phyloP scores from a whole-genome alignment of 164 flowering plant genomes.

The Nymphaea thermarum region DNA sequence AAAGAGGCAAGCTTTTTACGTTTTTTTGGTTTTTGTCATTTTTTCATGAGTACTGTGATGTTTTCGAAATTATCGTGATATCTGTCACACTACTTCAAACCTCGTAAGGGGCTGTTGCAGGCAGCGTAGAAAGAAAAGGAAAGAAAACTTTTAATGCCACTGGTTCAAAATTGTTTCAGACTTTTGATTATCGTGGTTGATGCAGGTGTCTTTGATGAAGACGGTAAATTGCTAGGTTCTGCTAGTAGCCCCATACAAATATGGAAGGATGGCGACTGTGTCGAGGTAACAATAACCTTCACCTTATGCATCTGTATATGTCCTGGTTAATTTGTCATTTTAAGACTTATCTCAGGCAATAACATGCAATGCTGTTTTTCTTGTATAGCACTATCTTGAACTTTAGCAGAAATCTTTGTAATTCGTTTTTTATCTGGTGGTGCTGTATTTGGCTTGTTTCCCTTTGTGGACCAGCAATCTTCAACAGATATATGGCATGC shows the following conservation, averaged over 20 bases:
- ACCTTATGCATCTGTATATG: conserved; percentile 1
- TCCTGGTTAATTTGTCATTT: not conserved
- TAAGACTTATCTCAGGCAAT: too few relatives aligned
- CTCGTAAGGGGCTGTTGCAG: too few relatives aligned
- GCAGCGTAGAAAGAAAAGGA: too few relatives aligned
- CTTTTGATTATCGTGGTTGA: conserved; percentile 2
- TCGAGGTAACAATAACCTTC: conserved; percentile 46
- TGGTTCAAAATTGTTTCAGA: not conserved
- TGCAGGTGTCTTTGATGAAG: conserved; percentile 77
- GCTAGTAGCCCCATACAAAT: conserved; percentile 91
- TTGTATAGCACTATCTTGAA: not conserved
- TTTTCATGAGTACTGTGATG: too few relatives aligned
- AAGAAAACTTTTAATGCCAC: not conserved
- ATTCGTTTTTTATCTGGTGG: too few relatives aligned
- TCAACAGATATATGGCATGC: conserved; percentile 99
- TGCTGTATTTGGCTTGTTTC: not conserved
- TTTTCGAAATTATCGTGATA: too few relatives aligned
- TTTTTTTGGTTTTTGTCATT: too few relatives aligned
- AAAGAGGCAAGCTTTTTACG: too few relatives aligned
- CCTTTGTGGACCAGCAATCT: conserved; percentile 60
- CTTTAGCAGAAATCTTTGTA: not conserved
- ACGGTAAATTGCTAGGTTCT: conserved; percentile 73
- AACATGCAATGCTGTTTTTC: too few relatives aligned
- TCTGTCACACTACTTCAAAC: too few relatives aligned
- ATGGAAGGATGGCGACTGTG: conserved; percentile 86